These are phyloP conservation scores for Polytrichum formosum DNA, from an alignment of 225 moss, liverwort and hornwort genomes.

Conservation along the genomic window DNA sequence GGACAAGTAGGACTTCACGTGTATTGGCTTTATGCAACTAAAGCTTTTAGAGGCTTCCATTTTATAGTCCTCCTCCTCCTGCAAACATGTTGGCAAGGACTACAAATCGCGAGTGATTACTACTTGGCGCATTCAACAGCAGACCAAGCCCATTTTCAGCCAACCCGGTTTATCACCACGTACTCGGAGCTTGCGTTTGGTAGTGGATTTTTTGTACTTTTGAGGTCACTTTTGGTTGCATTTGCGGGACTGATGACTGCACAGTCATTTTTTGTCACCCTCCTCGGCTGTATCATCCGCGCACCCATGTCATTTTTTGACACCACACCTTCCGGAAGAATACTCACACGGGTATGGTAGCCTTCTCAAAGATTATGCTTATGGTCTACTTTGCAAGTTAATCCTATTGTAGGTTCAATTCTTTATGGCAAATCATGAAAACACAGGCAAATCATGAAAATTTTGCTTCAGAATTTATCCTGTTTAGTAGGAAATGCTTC, in stretches of 20 bases:
- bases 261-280: conserved; percentile 55
- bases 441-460: too few relatives aligned
- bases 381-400: too few relatives aligned
- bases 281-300: conserved; percentile 43
- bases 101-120: conserved; percentile 51
- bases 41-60: conserved; percentile 28
- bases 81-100: conserved; percentile 40
- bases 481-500: too few relatives aligned
- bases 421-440: too few relatives aligned
- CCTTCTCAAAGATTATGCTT: too few relatives aligned
- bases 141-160: conserved; percentile 24
- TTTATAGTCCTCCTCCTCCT: conserved; percentile 30
- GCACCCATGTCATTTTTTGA: conserved; percentile 76
- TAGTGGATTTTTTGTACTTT: conserved; percentile 41
- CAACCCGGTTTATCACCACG: conserved; percentile 33
- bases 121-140: conserved; percentile 45
- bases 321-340: conserved; percentile 53
- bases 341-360: conserved; percentile 55
- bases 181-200: conserved; percentile 50
- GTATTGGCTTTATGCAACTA: conserved; percentile 53
- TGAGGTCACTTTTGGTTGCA: conserved; percentile 37
- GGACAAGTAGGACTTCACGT: conserved; percentile 36
- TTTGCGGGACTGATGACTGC: conserved; percentile 44
- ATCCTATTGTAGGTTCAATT: too few relatives aligned
- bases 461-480: too few relatives aligned